Conservation (phyloP, 163 green algal species). For the Coccomyxa subellipsoidea region DNA sequence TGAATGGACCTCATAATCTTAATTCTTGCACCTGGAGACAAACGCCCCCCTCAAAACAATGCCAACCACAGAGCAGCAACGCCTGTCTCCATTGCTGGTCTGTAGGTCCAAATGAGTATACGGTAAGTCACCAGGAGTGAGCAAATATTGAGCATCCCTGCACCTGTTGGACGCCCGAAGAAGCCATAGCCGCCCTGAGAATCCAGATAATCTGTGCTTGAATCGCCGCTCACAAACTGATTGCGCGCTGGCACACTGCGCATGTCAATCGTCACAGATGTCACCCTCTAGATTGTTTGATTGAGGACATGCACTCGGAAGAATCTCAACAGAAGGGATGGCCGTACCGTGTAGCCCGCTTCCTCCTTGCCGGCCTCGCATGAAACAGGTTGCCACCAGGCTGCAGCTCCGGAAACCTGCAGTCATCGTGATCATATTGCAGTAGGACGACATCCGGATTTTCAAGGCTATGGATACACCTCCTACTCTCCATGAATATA, state of each 20-base stretch:
- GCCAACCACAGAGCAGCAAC: no score
- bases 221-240: not conserved
- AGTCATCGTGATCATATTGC: no score
- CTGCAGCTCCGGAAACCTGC: not conserved
- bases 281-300: no score
- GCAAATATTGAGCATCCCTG: not conserved
- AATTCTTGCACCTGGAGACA: slow-evolving; percentile 5
- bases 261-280: no score
- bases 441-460: no score
- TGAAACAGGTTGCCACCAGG: not conserved
- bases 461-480: no score
- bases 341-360: not conserved
- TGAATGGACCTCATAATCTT: slow-evolving; percentile 27
- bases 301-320: no score
- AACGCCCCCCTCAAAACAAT: no score
- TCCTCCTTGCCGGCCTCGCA: not conserved
- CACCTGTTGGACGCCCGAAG: not conserved
- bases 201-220: not conserved
- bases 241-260: not conserved
- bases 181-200: not conserved
- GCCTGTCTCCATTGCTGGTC: no score
- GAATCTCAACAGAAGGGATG: not conserved
- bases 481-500: no score
- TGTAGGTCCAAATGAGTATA: no score
- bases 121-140: no score